These are phyloP conservation scores for Xanthoceras sorbifolium DNA, from an alignment of 345 rosid genomes.

Conservation along the genomic window DNA sequence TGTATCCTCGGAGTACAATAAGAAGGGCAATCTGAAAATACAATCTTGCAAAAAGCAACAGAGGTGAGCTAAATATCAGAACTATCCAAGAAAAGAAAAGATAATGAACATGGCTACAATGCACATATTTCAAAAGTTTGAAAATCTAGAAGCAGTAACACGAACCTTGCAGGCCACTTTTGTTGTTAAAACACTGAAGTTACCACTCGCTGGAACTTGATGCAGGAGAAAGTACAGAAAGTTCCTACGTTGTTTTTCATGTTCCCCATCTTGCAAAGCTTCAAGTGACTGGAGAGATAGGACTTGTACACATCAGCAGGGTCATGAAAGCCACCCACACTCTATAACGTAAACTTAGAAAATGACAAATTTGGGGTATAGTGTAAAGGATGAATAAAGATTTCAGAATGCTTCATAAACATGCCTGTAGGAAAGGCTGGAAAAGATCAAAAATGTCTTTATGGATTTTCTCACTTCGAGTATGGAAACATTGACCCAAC, in stretches of 20 bases:
- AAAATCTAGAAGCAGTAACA: conserved; percentile 25
- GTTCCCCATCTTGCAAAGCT: conserved; percentile 97
- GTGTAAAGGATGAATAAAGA: conserved; percentile 1
- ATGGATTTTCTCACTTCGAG: conserved; percentile 85
- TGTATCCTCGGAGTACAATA: conserved; percentile 86
- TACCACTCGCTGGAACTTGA: conserved; percentile 93
- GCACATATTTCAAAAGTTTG: background rate
- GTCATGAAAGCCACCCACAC: conserved; percentile 18
- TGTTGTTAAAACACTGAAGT: conserved; percentile 81
- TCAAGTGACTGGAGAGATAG: conserved; percentile 73
- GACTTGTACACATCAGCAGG: conserved; percentile 22
- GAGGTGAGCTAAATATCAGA: conserved; percentile 32
- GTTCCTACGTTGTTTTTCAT: conserved; percentile 87
- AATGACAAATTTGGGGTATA: background rate
- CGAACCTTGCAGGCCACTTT: conserved; percentile 88
- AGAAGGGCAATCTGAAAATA: conserved; percentile 86
- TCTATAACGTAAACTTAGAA: background rate
- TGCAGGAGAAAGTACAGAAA: conserved; percentile 94
- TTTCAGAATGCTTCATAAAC: conserved; percentile 27
- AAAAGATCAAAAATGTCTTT: conserved; percentile 97
- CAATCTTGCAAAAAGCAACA: conserved; percentile 36
- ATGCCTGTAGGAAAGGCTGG: conserved; percentile 89
- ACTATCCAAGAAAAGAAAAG: conserved; percentile 18
- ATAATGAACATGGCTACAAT: background rate
- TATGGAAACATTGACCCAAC: conserved; percentile 97